These are phyloP conservation scores for Fusarium cyanostomum DNA, from an alignment of 2,329 filamentous ascomycete genomes.

Conservation along the genomic window DNA sequence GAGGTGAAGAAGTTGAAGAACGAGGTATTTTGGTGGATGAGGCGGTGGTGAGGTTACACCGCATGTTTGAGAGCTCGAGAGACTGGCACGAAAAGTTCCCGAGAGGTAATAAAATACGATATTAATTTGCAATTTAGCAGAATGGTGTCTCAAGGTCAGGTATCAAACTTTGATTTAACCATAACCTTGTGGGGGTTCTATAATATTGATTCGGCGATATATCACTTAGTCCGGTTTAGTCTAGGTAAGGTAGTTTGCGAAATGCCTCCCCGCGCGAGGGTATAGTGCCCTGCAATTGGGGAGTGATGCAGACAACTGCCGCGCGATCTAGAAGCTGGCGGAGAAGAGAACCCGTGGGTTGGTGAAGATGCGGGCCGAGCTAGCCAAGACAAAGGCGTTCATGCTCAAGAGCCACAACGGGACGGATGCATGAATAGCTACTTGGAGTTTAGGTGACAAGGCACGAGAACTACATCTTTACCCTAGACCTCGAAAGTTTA, in stretches of 20 bases:
- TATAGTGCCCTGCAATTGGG: no score
- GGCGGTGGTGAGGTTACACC: constrained; percentile 6
- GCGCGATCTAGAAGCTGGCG: neutral
- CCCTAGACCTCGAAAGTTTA: constrained; percentile 7
- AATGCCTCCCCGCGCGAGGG: neutral
- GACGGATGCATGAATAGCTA: constrained; percentile 15
- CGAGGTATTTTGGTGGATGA: constrained; percentile 2
- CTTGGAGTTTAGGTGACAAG: neutral
- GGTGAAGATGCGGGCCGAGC: neutral
- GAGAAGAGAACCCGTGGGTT: neutral
- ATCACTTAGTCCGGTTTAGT: neutral
- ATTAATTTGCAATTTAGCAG: neutral
- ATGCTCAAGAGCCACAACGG: neutral
- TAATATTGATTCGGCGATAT: neutral
- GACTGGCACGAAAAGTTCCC: no score
- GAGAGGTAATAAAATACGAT: neutral
- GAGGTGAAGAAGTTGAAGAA: neutral
- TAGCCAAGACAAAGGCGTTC: neutral
- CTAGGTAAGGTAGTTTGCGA: neutral
- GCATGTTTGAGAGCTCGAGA: constrained; percentile 14
- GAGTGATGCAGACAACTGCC: no score
- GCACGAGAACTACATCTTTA: neutral
- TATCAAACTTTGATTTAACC: no score
- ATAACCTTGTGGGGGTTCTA: neutral
- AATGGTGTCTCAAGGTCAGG: no score